These are phyloP conservation scores for Colletotrichum magnum DNA, from an alignment of 2,329 filamentous ascomycete species.

Conservation along the genomic window DNA sequence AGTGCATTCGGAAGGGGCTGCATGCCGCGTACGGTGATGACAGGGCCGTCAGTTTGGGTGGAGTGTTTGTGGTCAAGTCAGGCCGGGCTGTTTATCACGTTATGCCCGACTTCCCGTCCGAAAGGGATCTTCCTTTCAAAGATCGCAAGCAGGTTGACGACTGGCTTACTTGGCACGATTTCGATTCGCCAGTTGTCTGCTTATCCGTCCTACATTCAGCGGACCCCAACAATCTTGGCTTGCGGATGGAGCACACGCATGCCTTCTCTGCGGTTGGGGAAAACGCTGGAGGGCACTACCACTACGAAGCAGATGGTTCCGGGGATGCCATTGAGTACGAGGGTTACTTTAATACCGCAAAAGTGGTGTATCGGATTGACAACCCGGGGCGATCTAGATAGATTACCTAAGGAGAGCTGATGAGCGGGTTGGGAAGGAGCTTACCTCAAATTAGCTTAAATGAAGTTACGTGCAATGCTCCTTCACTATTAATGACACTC, in stretches of 20 bases:
- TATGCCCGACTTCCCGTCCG: slow-evolving; percentile 59
- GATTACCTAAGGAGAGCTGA: too few relatives aligned
- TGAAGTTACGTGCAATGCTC: too few relatives aligned
- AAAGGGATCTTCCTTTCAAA: slow-evolving; percentile 46
- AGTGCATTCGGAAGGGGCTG: slow-evolving; percentile 50
- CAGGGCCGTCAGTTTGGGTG: slow-evolving; percentile 55
- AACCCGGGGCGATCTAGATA: slow-evolving; percentile 2
- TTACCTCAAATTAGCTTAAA: too few relatives aligned
- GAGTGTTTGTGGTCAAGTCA: slow-evolving; percentile 55
- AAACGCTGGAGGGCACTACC: slow-evolving; percentile 60
- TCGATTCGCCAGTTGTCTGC: slow-evolving; percentile 54
- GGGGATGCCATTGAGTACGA: slow-evolving; percentile 59
- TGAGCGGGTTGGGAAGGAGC: too few relatives aligned
- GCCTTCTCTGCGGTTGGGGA: slow-evolving; percentile 53
- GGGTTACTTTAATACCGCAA: slow-evolving; percentile 60
- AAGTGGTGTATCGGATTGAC: slow-evolving; percentile 57
- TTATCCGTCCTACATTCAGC: slow-evolving; percentile 58
- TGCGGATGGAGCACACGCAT: slow-evolving; percentile 63
- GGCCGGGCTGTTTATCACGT: slow-evolving; percentile 57
- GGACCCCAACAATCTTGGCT: slow-evolving; percentile 53
- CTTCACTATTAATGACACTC: too few relatives aligned
- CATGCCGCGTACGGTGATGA: slow-evolving; percentile 49
- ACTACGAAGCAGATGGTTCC: slow-evolving; percentile 53
- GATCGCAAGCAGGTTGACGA: slow-evolving; percentile 47
- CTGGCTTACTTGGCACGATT: slow-evolving; percentile 58